Evolutionary conservation across 75 land plant species (phyloP).

Genomic region (Chamaecyparis obtusa): DNA sequence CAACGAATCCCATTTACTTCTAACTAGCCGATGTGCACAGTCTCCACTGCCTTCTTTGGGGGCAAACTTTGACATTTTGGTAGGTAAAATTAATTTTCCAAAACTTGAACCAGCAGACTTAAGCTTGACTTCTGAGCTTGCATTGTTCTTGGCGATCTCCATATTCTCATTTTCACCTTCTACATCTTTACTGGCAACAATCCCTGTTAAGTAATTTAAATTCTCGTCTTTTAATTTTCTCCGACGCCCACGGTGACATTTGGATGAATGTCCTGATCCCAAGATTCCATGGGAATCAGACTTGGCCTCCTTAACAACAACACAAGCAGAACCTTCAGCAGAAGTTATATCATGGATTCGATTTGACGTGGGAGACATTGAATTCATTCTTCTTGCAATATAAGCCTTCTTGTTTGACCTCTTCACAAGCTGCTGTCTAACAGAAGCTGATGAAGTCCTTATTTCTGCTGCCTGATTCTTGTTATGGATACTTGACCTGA

Average conservation of each 20-base stretch:
- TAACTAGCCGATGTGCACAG: constrained; percentile 84
- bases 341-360: constrained; percentile 50
- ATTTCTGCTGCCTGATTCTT: constrained; percentile 48
- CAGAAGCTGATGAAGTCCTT: constrained; percentile 69
- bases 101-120: constrained; percentile 20
- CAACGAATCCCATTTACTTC: constrained; percentile 59
- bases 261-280: constrained; percentile 34
- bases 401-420: constrained; percentile 78
- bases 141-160: constrained; percentile 46
- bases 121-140: constrained; percentile 35
- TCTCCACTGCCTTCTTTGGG: constrained; percentile 65
- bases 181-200: constrained; percentile 73
- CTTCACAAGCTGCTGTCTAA: constrained; percentile 78
- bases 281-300: constrained; percentile 23
- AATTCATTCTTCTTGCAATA: constrained; percentile 55
- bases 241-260: constrained; percentile 19
- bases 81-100: constrained; percentile 27
- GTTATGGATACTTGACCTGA: constrained; percentile 50
- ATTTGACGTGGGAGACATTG: constrained; percentile 49
- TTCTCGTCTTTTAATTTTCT: constrained; percentile 51
- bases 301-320: constrained; percentile 41
- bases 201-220: constrained; percentile 49
- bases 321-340: constrained; percentile 33
- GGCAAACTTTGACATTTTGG: constrained; percentile 43
- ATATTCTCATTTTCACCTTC: constrained; percentile 55